Percentiles rank a stretch among this genome's conserved stretches.
Evolutionary conservation across 2,329 filamentous ascomycete species (phyloP).

Genomic region (Conoideocrella luteorostrata): DNA sequence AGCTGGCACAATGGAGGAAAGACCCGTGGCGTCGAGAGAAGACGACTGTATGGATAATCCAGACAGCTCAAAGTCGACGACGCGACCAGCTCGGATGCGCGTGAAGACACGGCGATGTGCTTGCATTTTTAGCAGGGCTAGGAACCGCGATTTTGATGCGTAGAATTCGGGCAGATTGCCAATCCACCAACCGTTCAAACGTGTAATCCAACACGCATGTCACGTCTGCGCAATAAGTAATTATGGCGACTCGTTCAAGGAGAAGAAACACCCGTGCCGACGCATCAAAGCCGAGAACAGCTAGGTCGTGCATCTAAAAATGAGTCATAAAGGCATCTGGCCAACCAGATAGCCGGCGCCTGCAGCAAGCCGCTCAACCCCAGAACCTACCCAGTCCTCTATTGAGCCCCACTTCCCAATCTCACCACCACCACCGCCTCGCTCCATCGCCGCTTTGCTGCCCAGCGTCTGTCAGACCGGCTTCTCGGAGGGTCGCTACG

Average conservation of each 20-base stretch:
- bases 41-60: no score
- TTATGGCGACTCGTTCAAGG: neutral
- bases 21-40: no score
- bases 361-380: slow-evolving; percentile 23
- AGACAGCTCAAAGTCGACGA: no score
- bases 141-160: no score
- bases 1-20: no score
- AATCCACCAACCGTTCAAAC: neutral
- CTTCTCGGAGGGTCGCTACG: no score
- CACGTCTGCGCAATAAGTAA: neutral
- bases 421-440: neutral
- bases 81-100: no score
- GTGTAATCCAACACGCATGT: neutral
- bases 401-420: no score
- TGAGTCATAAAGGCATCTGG: slow-evolving; percentile 24
- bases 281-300: neutral
- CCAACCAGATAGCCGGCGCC: slow-evolving; percentile 24
- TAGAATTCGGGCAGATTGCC: neutral
- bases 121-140: no score
- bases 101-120: no score
- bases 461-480: no score
- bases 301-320: slow-evolving; percentile 20
- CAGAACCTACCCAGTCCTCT: slow-evolving; percentile 12
- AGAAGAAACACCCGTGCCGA: neutral
- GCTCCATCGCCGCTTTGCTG: neutral